Evolutionary conservation across 148 eudicot genomes (phyloP).

Genomic region (Amaranthus hypochondriacus): DNA sequence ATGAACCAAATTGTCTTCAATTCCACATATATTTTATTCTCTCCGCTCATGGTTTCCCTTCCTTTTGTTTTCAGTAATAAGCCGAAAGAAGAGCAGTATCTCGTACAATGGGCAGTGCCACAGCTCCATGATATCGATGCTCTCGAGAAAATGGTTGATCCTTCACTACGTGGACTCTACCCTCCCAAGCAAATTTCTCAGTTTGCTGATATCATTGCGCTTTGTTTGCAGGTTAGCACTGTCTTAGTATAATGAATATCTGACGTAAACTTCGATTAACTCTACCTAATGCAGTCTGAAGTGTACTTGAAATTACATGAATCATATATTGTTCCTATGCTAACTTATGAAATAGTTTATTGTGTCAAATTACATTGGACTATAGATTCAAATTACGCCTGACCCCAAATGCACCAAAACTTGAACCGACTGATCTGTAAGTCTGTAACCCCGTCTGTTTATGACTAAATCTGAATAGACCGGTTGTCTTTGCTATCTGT

Average conservation of each 20-base stretch:
- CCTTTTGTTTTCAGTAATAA: constrained; percentile 33
- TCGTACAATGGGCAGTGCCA: constrained; percentile 61
- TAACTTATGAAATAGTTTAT: too few species aligned
- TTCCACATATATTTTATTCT: background rate
- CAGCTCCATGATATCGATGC: constrained; percentile 68
- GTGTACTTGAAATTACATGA: too few species aligned
- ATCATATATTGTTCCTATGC: too few species aligned
- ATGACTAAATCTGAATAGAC: too few species aligned
- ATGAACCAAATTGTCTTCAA: background rate
- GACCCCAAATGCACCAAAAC: background rate
- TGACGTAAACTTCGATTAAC: too few species aligned
- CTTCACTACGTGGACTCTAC: constrained; percentile 53
- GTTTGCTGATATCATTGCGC: constrained; percentile 56
- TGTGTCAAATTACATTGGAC: background rate
- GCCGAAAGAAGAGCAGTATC: constrained; percentile 47
- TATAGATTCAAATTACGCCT: background rate
- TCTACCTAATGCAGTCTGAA: too few species aligned
- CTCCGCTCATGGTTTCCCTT: background rate
- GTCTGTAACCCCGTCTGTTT: too few species aligned
- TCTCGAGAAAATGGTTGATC: constrained; percentile 63
- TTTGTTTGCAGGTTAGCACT: constrained; percentile 54
- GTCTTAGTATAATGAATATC: background rate
- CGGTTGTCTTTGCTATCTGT: too few species aligned
- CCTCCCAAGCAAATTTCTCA: constrained; percentile 62
- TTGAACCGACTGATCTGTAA: too few species aligned